These are phyloP conservation scores for Trifolium subterraneum DNA, from an alignment of 306 rosid species.

Conservation along the genomic window DNA sequence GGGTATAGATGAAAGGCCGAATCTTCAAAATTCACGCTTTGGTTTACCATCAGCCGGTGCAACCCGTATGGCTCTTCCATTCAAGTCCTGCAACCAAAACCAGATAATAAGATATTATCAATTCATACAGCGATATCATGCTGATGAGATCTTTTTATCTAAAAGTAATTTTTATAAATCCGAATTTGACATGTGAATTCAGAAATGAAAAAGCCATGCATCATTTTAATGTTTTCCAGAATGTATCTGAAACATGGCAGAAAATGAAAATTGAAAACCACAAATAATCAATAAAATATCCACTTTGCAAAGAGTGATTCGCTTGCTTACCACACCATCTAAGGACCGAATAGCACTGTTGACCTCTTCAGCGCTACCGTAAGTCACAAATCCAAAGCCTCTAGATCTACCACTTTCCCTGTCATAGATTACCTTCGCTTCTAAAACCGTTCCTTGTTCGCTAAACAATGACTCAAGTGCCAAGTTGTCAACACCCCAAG, in stretches of 20 bases:
- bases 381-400: conserved; percentile 96
- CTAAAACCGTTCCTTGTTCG: conserved; percentile 80
- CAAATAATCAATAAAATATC: background rate
- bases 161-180: background rate
- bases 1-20: conserved; percentile 17
- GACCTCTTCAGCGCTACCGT: conserved; percentile 66
- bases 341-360: conserved; percentile 74
- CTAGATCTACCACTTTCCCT: conserved; percentile 97
- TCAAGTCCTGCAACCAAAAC: conserved; percentile 66
- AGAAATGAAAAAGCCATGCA: background rate
- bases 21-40: conserved; percentile 64
- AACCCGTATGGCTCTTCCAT: conserved; percentile 84
- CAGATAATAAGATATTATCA: conserved; percentile 27
- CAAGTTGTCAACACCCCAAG: conserved; percentile 90
- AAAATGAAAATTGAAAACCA: background rate
- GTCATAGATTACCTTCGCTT: conserved; percentile 89
- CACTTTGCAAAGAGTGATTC: conserved; percentile 6
- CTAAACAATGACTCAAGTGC: conserved; percentile 78
- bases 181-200: background rate
- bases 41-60: conserved; percentile 73
- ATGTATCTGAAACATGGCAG: conserved; percentile 15
- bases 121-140: background rate
- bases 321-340: conserved; percentile 77
- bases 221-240: background rate
- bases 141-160: background rate